These are phyloP conservation scores for Seiridium unicorne DNA, from an alignment of 2,329 filamentous ascomycete genomes.

Conservation along the genomic window DNA sequence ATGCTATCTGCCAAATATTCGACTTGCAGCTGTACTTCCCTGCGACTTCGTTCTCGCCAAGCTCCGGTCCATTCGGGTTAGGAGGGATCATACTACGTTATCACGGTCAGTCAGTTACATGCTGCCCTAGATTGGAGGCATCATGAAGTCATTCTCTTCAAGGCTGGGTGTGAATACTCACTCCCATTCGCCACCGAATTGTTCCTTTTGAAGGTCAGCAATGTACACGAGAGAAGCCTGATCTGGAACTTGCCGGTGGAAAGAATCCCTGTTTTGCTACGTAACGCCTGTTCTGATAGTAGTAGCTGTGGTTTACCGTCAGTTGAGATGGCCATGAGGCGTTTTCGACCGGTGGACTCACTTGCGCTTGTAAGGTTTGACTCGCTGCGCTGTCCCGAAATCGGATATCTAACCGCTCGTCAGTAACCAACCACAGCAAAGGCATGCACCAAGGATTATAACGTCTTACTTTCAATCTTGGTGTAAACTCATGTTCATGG, in stretches of 20 bases:
- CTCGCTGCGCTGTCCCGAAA: neutral
- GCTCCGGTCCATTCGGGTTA: neutral
- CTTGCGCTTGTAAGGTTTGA: neutral
- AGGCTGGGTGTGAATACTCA: neutral
- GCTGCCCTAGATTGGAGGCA: too few relatives aligned
- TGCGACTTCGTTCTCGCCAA: neutral
- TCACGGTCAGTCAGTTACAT: too few relatives aligned
- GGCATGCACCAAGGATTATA: too few relatives aligned
- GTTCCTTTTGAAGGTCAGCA: neutral
- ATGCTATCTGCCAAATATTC: neutral
- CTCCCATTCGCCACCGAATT: neutral
- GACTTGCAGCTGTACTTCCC: neutral
- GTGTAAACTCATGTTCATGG: neutral
- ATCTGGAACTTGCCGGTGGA: neutral
- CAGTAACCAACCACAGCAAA: neutral
- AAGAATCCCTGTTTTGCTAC: neutral
- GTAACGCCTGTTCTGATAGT: neutral
- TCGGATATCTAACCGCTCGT: neutral
- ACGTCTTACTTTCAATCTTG: neutral
- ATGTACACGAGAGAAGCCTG: neutral
- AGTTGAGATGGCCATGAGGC: neutral
- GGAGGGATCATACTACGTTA: neutral
- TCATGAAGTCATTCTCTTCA: too few relatives aligned
- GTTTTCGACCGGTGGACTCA: neutral
- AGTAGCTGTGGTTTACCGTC: neutral